Conservation (phyloP, 805 yeast species). For the Candida arabinofermentans region DNA sequence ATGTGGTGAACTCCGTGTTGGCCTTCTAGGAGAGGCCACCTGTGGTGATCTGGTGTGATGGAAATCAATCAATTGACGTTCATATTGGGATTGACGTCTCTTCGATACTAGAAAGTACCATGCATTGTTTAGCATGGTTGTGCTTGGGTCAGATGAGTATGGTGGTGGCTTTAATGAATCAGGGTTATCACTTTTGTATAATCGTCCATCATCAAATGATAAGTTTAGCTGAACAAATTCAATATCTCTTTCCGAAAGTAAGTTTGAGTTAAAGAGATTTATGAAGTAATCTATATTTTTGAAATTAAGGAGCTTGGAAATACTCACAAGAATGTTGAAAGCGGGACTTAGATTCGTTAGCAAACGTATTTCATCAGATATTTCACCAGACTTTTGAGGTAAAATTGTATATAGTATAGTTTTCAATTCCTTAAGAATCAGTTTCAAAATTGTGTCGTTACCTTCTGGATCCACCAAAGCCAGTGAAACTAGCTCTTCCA, state of each 20-base stretch:
- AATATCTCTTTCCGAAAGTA: constrained; percentile 36
- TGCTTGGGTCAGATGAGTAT: too few species aligned
- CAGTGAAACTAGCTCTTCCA: constrained; percentile 54
- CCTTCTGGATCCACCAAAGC: constrained; percentile 21
- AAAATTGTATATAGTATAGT: constrained; percentile 33
- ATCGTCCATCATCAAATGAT: constrained; percentile 29
- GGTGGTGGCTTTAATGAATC: neutral
- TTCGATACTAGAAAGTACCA: constrained; percentile 47
- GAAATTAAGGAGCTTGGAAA: constrained; percentile 21
- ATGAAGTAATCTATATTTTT: constrained; percentile 21
- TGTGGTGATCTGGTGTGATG: constrained; percentile 18
- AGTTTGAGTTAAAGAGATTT: constrained; percentile 28
- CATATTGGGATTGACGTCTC: constrained; percentile 49
- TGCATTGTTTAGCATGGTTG: constrained; percentile 18
- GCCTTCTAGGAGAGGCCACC: neutral
- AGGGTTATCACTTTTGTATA: constrained; percentile 5
- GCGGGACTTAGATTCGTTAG: constrained; percentile 29
- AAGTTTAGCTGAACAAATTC: constrained; percentile 26
- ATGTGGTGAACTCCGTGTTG: constrained; percentile 1
- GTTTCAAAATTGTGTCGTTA: constrained; percentile 12
- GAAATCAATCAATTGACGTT: constrained; percentile 38
- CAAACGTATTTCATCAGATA: constrained; percentile 15
- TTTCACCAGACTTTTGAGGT: constrained; percentile 24
- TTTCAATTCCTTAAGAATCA: constrained; percentile 31
- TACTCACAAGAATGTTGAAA: constrained; percentile 21